phyloP scores from a whole-genome alignment of 768 basidiomycete species.

The Cyathus striatus region DNA sequence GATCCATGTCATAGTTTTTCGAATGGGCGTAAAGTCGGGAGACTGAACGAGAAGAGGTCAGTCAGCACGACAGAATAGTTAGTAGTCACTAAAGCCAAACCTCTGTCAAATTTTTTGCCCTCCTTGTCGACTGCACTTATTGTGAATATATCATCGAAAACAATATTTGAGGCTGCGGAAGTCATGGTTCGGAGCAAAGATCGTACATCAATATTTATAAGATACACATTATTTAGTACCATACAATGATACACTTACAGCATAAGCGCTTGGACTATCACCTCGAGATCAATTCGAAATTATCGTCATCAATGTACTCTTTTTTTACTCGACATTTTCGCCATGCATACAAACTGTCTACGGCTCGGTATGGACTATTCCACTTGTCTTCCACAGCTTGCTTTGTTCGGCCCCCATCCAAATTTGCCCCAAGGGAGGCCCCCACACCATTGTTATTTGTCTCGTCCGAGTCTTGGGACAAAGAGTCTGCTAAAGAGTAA shows the following conservation, averaged over 20 bases:
- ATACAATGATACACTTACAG: too few species aligned
- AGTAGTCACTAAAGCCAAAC: slow-evolving; percentile 36
- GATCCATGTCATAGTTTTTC: slow-evolving; percentile 86
- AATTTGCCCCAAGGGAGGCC: slow-evolving; percentile 36
- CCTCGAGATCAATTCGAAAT: neutral
- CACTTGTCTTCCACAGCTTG: too few species aligned
- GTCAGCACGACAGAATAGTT: neutral
- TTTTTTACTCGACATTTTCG: slow-evolving; percentile 3
- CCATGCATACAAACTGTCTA: too few species aligned
- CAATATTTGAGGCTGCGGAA: slow-evolving; percentile 61
- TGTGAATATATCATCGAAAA: slow-evolving; percentile 93
- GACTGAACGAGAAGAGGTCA: slow-evolving; percentile 44
- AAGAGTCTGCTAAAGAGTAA: slow-evolving; percentile 31
- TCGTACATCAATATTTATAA: slow-evolving; percentile 2
- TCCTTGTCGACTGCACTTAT: slow-evolving; percentile 83
- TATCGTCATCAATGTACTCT: slow-evolving; percentile 6
- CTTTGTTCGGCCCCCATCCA: slow-evolving; percentile 32
- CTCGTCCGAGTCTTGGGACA: slow-evolving; percentile 41
- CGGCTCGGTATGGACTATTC: too few species aligned
- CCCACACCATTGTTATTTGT: slow-evolving; percentile 53
- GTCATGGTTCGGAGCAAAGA: slow-evolving; percentile 33
- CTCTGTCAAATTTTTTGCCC: slow-evolving; percentile 97
- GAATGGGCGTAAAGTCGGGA: slow-evolving; percentile 88
- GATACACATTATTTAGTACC: too few species aligned
- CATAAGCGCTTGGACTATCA: neutral